Base-by-base conservation (phyloP, 2,329 filamentous ascomycete genomes). In the Hypoxylon sp. region DNA sequence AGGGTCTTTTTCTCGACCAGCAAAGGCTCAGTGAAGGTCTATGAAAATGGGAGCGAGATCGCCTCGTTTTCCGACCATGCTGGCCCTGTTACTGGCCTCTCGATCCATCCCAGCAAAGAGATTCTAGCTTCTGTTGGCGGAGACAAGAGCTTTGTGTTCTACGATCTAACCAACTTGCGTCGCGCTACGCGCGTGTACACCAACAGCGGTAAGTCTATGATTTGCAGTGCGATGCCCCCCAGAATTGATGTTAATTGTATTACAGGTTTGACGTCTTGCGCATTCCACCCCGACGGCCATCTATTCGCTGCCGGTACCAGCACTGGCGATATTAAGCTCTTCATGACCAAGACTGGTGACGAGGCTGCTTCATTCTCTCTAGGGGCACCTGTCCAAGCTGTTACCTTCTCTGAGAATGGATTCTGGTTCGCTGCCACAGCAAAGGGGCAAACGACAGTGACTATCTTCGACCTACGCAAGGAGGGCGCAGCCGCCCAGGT, bases 221-320 rank as follows among this genome's bases (percentile, higher is more conserved):
- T 37, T 16, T 2, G 15, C 27, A 19, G 3, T 16, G 4, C 7
- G 1, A 8, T 26, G 16, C 13, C 9, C 29, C 37, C 51, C 34
- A 12, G 5, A 13, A 7, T 26, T 12, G n/a, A n/a, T 29, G 8
- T 64, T 43, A 40, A 59, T 20, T n/a, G 4, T 43, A 19, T 16
- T 27, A 7, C 67, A 89, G 90, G 86, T 54, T 77, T 96, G 34
- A 89, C 88, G 1, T 83, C 86, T 40, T 89, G 86, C 58, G 83
- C 88, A 23, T 97, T 99, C 80, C 94, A 99, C 69, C 94, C 95
- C 5, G 94, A 99, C 67, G 94, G 94, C n/a, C 90, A 97, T 68
- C 80, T 99, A 4, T 84, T 97, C 63, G 93, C 91, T 27, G 89
- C 88, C 2, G 94, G 93, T 57, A 89, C 88, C n/a, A 76, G 76